Evolutionary conservation across 73 alveolate genomes (phyloP).

Genomic region (Tetrahymena thermophila): DNA sequence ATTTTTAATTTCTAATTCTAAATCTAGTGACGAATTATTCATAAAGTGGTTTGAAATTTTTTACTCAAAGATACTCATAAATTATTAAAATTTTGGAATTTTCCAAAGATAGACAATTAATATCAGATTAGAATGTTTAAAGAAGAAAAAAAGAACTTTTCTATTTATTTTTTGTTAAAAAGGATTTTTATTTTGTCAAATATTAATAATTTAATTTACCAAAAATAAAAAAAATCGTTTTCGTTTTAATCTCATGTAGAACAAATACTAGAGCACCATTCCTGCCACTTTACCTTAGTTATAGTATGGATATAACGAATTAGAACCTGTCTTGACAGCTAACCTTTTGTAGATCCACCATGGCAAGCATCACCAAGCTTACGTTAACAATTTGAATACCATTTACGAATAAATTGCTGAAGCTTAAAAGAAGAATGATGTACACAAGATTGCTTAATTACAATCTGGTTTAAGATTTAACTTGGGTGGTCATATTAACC

Average conservation of each 20-base stretch:
- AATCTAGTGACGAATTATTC: neutral
- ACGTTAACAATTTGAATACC: conserved; percentile 67
- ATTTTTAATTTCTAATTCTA: neutral
- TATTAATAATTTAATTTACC: neutral
- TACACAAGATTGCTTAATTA: conserved; percentile 46
- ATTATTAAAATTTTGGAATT: neutral
- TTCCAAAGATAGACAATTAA: neutral
- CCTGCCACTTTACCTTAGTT: conserved; percentile 13
- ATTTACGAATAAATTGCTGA: conserved; percentile 59
- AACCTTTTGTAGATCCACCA: conserved; percentile 72
- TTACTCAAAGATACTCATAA: neutral
- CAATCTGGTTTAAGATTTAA: conserved; percentile 60
- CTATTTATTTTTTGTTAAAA: neutral
- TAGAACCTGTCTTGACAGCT: conserved; percentile 81
- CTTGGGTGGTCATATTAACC: conserved; percentile 83
- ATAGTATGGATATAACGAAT: conserved; percentile 24
- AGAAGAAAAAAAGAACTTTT: neutral
- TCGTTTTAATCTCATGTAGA: neutral
- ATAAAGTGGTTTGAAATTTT: neutral
- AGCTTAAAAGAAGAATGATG: conserved; percentile 66
- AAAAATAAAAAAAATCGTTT: neutral
- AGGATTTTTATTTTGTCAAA: neutral
- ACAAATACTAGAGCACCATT: neutral
- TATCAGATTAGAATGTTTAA: neutral
- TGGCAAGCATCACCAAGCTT: conserved; percentile 78